phyloP scores from a whole-genome alignment of 106 monocot genomes.

The Phalaenopsis aphrodite region DNA sequence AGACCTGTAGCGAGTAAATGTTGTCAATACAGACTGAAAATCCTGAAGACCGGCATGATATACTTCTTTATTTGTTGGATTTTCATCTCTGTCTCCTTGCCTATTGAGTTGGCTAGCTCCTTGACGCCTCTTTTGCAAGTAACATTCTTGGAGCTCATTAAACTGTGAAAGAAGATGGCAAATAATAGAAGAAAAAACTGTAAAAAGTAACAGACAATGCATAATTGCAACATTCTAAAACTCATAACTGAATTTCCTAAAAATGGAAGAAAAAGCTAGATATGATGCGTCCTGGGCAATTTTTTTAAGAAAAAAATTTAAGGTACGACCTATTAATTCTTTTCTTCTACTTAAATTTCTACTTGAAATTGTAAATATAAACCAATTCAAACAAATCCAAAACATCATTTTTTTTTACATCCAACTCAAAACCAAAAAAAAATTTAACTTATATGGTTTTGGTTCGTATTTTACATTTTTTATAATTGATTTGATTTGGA shows the following conservation, averaged over 20 bases:
- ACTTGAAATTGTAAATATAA: too few species aligned
- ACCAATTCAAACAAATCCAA: too few species aligned
- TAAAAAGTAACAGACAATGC: background rate
- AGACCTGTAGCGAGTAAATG: constrained; percentile 94
- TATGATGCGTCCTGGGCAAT: background rate
- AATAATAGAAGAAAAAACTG: background rate
- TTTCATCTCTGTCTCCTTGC: constrained; percentile 60
- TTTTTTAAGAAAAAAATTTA: background rate
- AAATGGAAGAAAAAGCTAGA: background rate
- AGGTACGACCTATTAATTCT: background rate
- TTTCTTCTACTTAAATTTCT: too few species aligned
- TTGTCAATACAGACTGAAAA: constrained; percentile 94
- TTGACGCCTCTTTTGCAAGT: constrained; percentile 76
- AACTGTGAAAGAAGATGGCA: constrained; percentile 42
- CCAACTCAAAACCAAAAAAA: too few species aligned
- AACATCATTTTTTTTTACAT: too few species aligned
- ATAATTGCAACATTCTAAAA: background rate
- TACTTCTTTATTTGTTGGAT: constrained; percentile 56
- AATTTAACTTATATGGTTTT: too few species aligned
- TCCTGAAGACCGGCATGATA: constrained; percentile 86
- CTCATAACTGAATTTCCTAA: background rate
- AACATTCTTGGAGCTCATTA: constrained; percentile 93
- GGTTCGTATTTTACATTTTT: background rate
- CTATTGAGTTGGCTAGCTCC: constrained; percentile 31
- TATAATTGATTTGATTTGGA: background rate